Conservation (phyloP, 768 basidiomycete genomes). For the Neoboletus magnificus region DNA sequence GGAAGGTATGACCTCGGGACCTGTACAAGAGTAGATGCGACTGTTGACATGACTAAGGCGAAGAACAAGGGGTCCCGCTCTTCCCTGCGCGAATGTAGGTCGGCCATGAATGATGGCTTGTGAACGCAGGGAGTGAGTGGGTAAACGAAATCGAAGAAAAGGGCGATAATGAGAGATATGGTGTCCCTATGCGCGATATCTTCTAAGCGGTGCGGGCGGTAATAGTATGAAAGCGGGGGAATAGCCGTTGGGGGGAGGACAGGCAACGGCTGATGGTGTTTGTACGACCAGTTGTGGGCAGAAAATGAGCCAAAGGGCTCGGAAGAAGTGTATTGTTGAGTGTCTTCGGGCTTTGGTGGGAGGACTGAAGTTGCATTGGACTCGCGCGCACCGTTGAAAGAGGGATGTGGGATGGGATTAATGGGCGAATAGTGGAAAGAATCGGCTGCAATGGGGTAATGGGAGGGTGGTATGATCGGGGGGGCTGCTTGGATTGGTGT, state of each 20-base stretch:
- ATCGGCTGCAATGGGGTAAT: constrained; percentile 70
- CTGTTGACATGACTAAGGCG: constrained; percentile 84
- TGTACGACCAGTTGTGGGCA: constrained; percentile 68
- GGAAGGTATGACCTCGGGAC: constrained; percentile 86
- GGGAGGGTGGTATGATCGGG: constrained; percentile 52
- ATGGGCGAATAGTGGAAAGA: constrained; percentile 55
- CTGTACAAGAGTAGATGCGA: constrained; percentile 85
- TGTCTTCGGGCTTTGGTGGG: constrained; percentile 44
- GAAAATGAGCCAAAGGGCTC: constrained; percentile 65
- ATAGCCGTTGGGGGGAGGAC: constrained; percentile 41
- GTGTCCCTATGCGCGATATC: constrained; percentile 80
- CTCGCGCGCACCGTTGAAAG: constrained; percentile 42
- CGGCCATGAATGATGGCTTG: constrained; percentile 90
- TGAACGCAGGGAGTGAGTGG: constrained; percentile 89
- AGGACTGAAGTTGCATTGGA: constrained; percentile 29
- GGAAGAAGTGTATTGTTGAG: constrained; percentile 37
- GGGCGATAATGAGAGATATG: constrained; percentile 75
- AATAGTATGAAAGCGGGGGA: constrained; percentile 67
- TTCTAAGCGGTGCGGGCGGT: constrained; percentile 73
- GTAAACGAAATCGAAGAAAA: constrained; percentile 94
- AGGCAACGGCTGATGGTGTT: constrained; percentile 52
- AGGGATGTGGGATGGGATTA: constrained; percentile 29
- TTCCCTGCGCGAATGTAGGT: constrained; percentile 73
- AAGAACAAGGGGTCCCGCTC: constrained; percentile 90
- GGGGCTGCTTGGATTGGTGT: constrained; percentile 41